These are phyloP conservation scores for Phialophora tarda DNA, from an alignment of 2,329 filamentous ascomycete species.

Conservation along the genomic window DNA sequence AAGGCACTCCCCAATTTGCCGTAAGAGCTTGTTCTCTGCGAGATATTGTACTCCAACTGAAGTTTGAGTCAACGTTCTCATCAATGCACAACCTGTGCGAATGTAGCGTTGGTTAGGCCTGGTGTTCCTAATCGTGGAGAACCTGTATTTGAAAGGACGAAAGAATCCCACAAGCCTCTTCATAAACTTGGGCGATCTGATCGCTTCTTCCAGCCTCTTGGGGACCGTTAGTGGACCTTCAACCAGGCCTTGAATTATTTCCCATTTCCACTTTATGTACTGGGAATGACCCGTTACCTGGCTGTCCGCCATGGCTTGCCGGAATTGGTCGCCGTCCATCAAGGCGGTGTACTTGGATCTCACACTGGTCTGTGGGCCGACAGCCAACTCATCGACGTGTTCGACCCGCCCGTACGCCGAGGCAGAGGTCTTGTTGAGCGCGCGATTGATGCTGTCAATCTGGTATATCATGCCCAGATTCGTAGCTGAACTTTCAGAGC, in stretches of 20 bases:
- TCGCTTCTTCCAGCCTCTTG: slow-evolving; percentile 90
- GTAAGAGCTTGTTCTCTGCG: slow-evolving; percentile 86
- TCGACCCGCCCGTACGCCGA: slow-evolving; percentile 49
- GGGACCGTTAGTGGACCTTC: slow-evolving; percentile 90
- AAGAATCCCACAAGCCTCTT: slow-evolving; percentile 95
- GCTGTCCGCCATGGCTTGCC: slow-evolving; percentile 69
- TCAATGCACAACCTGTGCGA: slow-evolving; percentile 82
- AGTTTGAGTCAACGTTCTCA: slow-evolving; percentile 84
- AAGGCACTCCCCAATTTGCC: slow-evolving; percentile 93
- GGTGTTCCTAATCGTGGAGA: slow-evolving; percentile 86
- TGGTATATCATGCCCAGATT: slow-evolving; percentile 94
- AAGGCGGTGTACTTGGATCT: slow-evolving; percentile 64
- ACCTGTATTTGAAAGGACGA: slow-evolving; percentile 94
- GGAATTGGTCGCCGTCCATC: slow-evolving; percentile 69
- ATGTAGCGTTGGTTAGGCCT: slow-evolving; percentile 95
- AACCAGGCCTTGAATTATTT: slow-evolving; percentile 85
- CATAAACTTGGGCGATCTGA: slow-evolving; percentile 93
- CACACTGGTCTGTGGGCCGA: slow-evolving; percentile 48
- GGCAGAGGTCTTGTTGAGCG: slow-evolving; percentile 71
- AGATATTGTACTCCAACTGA: slow-evolving; percentile 83
- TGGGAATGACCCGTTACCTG: slow-evolving; percentile 88
- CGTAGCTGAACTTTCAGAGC: slow-evolving; percentile 73
- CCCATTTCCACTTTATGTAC: slow-evolving; percentile 97
- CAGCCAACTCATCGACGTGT: slow-evolving; percentile 43
- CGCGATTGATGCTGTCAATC: slow-evolving; percentile 95